Evolutionary conservation across 2,329 filamentous ascomycete species (phyloP), one percentile per base, ranked within the genome.

Genomic region (Biscogniauxia mediterranea): DNA sequence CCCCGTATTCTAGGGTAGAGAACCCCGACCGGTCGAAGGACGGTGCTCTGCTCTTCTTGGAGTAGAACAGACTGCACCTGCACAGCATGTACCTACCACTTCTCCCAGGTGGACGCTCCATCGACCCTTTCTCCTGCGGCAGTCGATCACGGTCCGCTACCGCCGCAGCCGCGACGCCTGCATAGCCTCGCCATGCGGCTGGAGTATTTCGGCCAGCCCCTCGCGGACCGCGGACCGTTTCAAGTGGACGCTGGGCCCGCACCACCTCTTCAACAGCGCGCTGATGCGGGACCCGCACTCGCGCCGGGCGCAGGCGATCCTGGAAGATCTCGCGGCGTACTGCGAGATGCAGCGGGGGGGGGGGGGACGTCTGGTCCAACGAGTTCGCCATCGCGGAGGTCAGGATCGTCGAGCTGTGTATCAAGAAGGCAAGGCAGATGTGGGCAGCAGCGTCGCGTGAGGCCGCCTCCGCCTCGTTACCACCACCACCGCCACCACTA

Each of bases 181-280:
- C 57, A 77, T 78, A 2, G 68, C 52, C 71, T 79, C 9, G 74
- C 71, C 20, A 75, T 76, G 64, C 66, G 73, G 9, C 70, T 79
- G 8, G 65, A 69, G 17, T 70, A 73, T n/a, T 70, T 75, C 28
- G 62, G 66, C 15, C 68, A 72, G 42, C 68, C 67, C 6, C 69
- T 73, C 15, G 73, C 68, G 0, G 75, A 77, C 28, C 15, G 73
- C 68, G 0, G 75, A 77, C 28, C 68, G 76, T 1, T 63, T 76
- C 50, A 74, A 73, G 54, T 75, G 72, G 69, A 71, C 71, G 5
- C 59, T 76, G 0, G 75, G 73, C 1, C 71, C 75, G 32, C 76
- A 76, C 38, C 74, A 78, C 46, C 70, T 79, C 5, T 79, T 78
- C 68, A 79, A 79, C 61, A 78, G 76, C 60, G 77, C 77, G 1